Base-by-base conservation (phyloP, 148 eudicot genomes). In the Rhododendron henanense region DNA sequence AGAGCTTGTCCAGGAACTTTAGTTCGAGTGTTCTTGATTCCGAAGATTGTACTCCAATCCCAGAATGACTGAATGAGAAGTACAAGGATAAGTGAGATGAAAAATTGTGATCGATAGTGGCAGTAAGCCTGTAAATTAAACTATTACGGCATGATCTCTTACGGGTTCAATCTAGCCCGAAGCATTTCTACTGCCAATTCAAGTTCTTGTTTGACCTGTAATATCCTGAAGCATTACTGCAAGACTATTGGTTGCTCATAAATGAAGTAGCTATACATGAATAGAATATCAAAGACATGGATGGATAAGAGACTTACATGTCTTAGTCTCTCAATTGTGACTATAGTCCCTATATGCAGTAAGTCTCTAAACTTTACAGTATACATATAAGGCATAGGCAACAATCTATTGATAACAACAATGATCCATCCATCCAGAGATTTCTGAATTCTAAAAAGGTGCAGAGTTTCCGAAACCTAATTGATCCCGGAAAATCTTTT, bases 11-110 rank as follows among this genome's bases (percentile, higher is more conserved):
- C 6, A 19, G 7, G 33, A 82, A 82, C n/a, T 25, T 5, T 23
- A 81, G 84, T 57, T 51, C n/a, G 55, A 80, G 19, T 57, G 7
- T 14, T 51, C 41, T 50, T 31, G 82, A 41, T 39, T 76, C n/a
- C 8, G n/a, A 48, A 50, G 61, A 25, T n/a, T 28, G 39, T 16
- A 25, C 50, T 25, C 31, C 63, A 80, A 0, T 50, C 10, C 41
- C 82, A 80, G 63, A 51, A 28, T 80, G 33, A 31, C 82, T 80
- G 39, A 50, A 80, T 50, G 57, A 79, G 81, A 50, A 51, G 35
- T 51, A 33, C 2, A 25, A 23, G 86, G 2, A 19, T 76, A 41
- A 11, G 2, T 59, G 61, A 63, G 16, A 14, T 45, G 81, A 2
- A 31, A 69, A n/a, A 41, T 19, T 6, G 47, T 67, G 41, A 71